Percentiles rank a stretch among this genome's conserved stretches.
Evolutionary conservation across 768 basidiomycete genomes (phyloP).

Genomic region (Serendipita indica): DNA sequence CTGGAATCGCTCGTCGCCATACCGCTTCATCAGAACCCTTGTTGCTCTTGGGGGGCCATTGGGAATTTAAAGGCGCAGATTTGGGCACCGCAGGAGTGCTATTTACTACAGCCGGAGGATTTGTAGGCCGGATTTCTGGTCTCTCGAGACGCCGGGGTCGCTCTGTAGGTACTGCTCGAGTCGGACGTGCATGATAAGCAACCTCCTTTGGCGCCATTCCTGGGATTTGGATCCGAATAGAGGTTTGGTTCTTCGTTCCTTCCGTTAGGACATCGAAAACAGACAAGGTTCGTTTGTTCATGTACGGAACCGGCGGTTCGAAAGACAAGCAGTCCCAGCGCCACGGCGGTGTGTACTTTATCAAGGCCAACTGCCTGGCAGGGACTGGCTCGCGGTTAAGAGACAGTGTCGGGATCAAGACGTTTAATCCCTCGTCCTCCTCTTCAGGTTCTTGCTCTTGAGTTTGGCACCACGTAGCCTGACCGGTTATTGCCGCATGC

Average conservation of each 20-base stretch:
- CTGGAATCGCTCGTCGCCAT: background rate
- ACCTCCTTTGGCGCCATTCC: background rate
- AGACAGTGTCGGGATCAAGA: constrained; percentile 36
- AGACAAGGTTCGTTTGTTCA: constrained; percentile 44
- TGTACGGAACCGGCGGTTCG: constrained; percentile 53
- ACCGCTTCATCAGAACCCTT: constrained; percentile 41
- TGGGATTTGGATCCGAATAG: background rate
- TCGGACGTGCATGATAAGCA: background rate
- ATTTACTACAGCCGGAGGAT: background rate
- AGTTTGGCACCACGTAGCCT: background rate
- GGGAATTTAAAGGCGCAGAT: constrained; percentile 17
- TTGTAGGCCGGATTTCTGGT: background rate
- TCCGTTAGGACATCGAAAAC: constrained; percentile 40
- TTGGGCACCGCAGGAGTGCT: constrained; percentile 9
- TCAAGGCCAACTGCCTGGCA: constrained; percentile 33
- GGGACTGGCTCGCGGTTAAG: constrained; percentile 31
- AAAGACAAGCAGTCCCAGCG: constrained; percentile 58
- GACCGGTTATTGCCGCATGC: background rate
- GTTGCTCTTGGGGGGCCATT: constrained; percentile 28
- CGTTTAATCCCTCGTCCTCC: constrained; percentile 18
- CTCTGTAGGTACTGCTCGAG: background rate
- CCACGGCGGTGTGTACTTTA: constrained; percentile 27
- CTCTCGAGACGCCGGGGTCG: background rate
- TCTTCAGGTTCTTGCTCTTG: background rate
- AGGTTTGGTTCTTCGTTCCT: background rate